A percentile compares a stretch with the other conserved stretches of the same genome.
These are phyloP conservation scores for Prunus yedoensis DNA, from an alignment of 331 rosid genomes.

Conservation along the genomic window DNA sequence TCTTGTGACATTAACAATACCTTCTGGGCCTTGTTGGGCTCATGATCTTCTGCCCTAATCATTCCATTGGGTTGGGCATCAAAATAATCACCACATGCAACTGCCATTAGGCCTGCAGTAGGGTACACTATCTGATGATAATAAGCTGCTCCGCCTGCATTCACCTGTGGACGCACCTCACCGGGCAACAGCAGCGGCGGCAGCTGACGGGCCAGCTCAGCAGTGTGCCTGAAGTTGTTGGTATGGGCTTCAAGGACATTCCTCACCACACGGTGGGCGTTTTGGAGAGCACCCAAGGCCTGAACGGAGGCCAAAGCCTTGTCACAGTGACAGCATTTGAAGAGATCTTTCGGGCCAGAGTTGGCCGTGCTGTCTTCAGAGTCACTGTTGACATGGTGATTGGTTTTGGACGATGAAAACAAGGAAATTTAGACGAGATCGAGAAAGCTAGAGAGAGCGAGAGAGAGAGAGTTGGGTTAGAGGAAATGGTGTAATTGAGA, in stretches of 20 bases:
- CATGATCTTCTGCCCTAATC: background rate
- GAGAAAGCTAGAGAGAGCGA: background rate
- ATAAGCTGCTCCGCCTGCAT: background rate
- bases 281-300: conserved; percentile 16
- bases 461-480: conserved; percentile 7
- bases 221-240: background rate
- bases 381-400: background rate
- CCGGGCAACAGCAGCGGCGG: background rate
- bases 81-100: background rate
- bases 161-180: background rate
- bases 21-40: background rate
- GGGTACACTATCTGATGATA: background rate
- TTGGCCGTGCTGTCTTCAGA: conserved; percentile 1
- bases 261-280: background rate
- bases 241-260: background rate
- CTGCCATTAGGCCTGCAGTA: background rate
- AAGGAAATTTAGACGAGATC: background rate
- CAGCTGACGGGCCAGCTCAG: too few species aligned
- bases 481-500: background rate
- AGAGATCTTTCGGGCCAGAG: background rate
- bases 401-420: too few species aligned
- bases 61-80: background rate
- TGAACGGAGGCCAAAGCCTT: background rate
- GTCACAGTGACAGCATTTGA: background rate
- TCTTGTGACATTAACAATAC: background rate